phyloP scores from a whole-genome alignment of 164 flowering plant genomes.

The Umbellularia californica region DNA sequence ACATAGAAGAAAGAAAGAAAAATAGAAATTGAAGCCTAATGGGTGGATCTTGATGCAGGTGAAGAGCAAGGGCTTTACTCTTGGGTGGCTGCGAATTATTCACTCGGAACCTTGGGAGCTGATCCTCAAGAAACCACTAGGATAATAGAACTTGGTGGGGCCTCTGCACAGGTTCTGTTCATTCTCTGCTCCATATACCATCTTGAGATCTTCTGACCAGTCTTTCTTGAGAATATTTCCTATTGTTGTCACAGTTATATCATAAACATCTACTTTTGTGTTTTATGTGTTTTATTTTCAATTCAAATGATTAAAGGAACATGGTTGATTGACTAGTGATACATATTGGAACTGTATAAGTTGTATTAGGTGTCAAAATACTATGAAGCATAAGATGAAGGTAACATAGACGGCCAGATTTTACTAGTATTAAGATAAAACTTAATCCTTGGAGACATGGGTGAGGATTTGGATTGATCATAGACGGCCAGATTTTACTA shows the following conservation, averaged over 20 bases:
- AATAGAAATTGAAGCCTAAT: background rate
- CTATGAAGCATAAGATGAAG: no score
- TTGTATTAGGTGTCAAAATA: background rate
- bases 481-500: no score
- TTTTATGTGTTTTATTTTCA: background rate
- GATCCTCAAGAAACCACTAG: slow-evolving; percentile 50
- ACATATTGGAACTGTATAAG: background rate
- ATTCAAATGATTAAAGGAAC: background rate
- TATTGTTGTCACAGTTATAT: background rate
- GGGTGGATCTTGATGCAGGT: slow-evolving; percentile 26
- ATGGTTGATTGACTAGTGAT: background rate
- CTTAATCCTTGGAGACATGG: no score
- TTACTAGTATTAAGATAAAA: no score
- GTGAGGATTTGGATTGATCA: no score
- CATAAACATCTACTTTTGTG: background rate
- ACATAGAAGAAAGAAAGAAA: no score
- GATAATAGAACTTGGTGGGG: slow-evolving; percentile 48
- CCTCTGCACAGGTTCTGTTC: slow-evolving; percentile 46
- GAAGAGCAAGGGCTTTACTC: slow-evolving; percentile 45
- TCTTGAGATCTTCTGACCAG: no score
- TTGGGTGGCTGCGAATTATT: slow-evolving; percentile 61
- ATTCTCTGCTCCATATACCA: slow-evolving; percentile 1
- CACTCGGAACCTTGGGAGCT: slow-evolving; percentile 48
- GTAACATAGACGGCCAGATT: no score
- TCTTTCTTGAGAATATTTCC: background rate